Evolutionary conservation across 192 early-diverging fungal species (phyloP).

Genomic region (Backusella luteola): DNA sequence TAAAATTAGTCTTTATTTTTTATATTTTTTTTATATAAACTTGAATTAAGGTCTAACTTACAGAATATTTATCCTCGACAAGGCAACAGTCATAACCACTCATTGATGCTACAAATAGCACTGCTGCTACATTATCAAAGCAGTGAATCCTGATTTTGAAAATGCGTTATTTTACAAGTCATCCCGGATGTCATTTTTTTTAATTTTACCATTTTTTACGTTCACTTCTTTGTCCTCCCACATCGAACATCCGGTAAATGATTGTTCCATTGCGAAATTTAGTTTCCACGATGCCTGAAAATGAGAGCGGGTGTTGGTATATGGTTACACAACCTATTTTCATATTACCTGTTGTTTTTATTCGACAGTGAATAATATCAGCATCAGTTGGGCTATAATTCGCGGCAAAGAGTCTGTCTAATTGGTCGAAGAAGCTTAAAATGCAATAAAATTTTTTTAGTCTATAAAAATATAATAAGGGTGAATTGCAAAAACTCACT

Average conservation of each 20-base stretch:
- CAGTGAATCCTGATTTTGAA: slow-evolving; percentile 32
- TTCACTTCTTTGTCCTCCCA: slow-evolving; percentile 55
- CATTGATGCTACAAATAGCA: slow-evolving; percentile 55
- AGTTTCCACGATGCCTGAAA: slow-evolving; percentile 51
- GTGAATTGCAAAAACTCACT: slow-evolving; percentile 36
- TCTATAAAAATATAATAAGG: not conserved
- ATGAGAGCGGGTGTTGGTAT: not conserved
- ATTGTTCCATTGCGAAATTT: slow-evolving; percentile 42
- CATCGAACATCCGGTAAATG: slow-evolving; percentile 59
- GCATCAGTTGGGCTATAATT: slow-evolving; percentile 50
- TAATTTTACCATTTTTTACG: slow-evolving; percentile 48
- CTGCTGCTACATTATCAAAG: slow-evolving; percentile 53
- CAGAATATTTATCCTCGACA: slow-evolving; percentile 46
- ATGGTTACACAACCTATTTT: not conserved
- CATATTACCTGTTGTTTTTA: slow-evolving; percentile 53
- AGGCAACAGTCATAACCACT: slow-evolving; percentile 57
- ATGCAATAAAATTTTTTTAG: not conserved
- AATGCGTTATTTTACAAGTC: not conserved
- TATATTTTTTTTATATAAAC: not conserved
- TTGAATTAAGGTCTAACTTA: slow-evolving; percentile 19
- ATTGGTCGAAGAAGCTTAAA: slow-evolving; percentile 47
- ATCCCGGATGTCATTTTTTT: not conserved
- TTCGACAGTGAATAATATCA: slow-evolving; percentile 52
- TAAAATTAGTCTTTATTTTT: slow-evolving; percentile 6
- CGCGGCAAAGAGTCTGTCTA: slow-evolving; percentile 43